Conservation (phyloP, 1,139 yeast genomes). For the Pichia sp. region DNA sequence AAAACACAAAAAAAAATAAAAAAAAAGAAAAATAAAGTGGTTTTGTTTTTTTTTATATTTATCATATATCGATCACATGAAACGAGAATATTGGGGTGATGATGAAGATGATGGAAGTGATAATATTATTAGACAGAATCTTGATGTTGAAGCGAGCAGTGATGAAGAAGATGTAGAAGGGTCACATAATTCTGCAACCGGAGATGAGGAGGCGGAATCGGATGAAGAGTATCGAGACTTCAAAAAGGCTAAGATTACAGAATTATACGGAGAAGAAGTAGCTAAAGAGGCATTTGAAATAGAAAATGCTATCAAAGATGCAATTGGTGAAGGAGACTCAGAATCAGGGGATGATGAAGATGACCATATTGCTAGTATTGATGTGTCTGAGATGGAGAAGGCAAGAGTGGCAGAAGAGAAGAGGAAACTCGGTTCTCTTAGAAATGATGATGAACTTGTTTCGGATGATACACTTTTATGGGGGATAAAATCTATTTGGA, state of each 20-base stretch:
- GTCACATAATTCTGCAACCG: slow-evolving; percentile 22
- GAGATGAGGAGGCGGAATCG: background rate
- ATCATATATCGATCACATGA: background rate
- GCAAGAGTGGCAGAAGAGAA: background rate
- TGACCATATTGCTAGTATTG: background rate
- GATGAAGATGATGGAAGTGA: background rate
- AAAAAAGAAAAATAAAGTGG: background rate
- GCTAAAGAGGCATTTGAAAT: background rate
- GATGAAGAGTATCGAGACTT: background rate
- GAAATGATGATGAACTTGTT: background rate
- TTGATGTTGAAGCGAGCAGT: slow-evolving; percentile 6
- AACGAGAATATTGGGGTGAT: background rate
- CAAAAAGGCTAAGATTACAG: slow-evolving; percentile 9
- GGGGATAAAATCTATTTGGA: background rate
- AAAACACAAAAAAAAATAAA: too few species aligned
- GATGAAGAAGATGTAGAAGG: slow-evolving; percentile 35
- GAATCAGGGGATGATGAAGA: background rate
- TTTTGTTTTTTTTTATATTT: background rate
- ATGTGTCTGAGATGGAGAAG: background rate
- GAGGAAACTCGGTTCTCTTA: background rate
- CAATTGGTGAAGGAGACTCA: slow-evolving; percentile 5
- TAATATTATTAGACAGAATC: slow-evolving; percentile 1
- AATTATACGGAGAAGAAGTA: slow-evolving; percentile 2
- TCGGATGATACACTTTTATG: background rate
- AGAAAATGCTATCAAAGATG: slow-evolving; percentile 10